Base-by-base conservation (phyloP, 164 flowering plant genomes). In the Litsea cubeba region DNA sequence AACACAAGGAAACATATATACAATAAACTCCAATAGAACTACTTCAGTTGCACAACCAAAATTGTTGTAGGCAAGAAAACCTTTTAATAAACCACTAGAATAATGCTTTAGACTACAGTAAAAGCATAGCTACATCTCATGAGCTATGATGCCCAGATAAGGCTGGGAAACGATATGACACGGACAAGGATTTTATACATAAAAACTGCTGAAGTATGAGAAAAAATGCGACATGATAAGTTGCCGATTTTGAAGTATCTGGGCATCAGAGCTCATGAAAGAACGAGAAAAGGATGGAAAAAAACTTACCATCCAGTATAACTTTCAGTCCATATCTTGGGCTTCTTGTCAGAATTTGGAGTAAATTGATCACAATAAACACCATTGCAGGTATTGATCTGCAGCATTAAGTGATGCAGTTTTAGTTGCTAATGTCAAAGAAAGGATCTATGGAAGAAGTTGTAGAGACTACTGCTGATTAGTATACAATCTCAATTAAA, bases 301-400 rank as follows among this genome's bases (percentile, higher is more conserved):
- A 28, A 17, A 71, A 78, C 97, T 83, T 72, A 92, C 98, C 89
- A 97, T 73, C 95, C 94, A 67, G 98, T 95, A 98, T 98, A 95
- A 78, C 93, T 95, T 82, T 95, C 99, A 23, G 98, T 90, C 98
- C 98, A 93, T 2, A 95, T 63, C 32, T 83, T 35, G 30, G 99
- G 99, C 79, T 96, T 96, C 81, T 83, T 25, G 17, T 93, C 91
- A 22, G 50, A 81, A 69, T 96, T 94, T 25, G 98, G 98, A 74
- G 90, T 94, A 1, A 97, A 92, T 72, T 96, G 97, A 57, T 91
- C 99, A 74, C 99, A 96, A 71, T 91, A 87, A 80, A 98, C 88
- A 67, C 98, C 98, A 76, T 96, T 96, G 91, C 98, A 96, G 1
- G 97, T 72, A 65, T 91, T 90, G 77, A 96, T 92, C 98, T 95